Conservation (phyloP, 345 rosid genomes). For the Gossypium sturtianum region DNA sequence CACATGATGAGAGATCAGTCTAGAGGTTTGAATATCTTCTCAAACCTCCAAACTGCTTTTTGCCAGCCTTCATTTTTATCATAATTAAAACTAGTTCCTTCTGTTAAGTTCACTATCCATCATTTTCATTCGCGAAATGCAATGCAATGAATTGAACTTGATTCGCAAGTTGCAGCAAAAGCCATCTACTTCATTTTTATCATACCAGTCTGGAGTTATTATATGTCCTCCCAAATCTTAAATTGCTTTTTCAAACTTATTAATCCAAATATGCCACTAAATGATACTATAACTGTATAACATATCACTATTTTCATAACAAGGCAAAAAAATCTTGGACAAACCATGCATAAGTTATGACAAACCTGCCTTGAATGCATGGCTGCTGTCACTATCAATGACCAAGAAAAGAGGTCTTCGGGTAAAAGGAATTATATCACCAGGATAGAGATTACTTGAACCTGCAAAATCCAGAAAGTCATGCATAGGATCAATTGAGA, state of each 20-base stretch:
- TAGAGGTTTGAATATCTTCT: background rate
- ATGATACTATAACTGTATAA: background rate
- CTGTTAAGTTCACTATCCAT: background rate
- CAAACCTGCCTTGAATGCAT: constrained; percentile 99
- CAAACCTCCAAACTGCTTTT: background rate
- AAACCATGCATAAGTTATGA: constrained; percentile 53
- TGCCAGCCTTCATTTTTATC: background rate
- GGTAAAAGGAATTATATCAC: constrained; percentile 92
- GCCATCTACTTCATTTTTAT: background rate
- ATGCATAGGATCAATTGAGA: background rate
- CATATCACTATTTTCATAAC: background rate
- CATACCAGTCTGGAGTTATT: background rate
- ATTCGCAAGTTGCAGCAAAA: background rate
- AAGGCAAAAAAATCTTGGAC: background rate
- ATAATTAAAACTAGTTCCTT: background rate
- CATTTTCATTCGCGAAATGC: background rate
- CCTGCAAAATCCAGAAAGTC: constrained; percentile 40
- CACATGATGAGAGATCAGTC: background rate
- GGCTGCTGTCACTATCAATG: constrained; percentile 94
- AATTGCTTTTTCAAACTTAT: background rate
- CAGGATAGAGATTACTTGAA: constrained; percentile 71
- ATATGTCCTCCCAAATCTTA: background rate
- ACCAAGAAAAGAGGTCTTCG: constrained; percentile 88
- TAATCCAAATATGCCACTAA: constrained; percentile 2
- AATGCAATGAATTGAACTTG: background rate